Conservation (phyloP, 441 rosid genomes). For the Croton laevigatus region DNA sequence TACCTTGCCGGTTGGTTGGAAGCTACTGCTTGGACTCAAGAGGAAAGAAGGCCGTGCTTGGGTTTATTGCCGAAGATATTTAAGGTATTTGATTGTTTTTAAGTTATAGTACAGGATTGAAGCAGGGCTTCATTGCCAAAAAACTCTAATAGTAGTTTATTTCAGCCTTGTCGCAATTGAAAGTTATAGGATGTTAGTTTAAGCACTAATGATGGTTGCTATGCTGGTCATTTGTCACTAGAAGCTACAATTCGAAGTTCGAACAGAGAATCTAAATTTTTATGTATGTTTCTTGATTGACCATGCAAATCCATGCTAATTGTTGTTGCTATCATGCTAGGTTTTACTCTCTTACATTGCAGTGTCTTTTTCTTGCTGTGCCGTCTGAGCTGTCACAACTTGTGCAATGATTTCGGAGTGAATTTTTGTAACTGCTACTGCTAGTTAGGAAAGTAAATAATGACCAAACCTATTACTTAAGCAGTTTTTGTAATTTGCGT, state of each 20-base stretch:
- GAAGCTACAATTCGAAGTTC: background rate
- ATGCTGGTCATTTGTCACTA: background rate
- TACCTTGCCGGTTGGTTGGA: slow-evolving; percentile 63
- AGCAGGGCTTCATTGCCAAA: background rate
- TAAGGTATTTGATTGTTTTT: slow-evolving; percentile 39
- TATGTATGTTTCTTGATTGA: background rate
- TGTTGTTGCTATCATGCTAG: background rate
- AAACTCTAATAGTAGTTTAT: too few relatives aligned
- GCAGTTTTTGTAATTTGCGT: background rate
- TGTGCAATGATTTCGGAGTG: background rate
- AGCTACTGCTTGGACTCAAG: slow-evolving; percentile 65
- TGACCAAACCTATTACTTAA: background rate
- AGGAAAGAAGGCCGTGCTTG: slow-evolving; percentile 63
- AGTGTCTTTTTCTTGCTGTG: background rate
- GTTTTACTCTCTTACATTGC: background rate
- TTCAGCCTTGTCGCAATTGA: background rate
- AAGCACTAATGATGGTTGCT: background rate
- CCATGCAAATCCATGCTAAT: background rate
- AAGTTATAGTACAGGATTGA: background rate
- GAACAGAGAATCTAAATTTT: background rate
- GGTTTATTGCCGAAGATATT: slow-evolving; percentile 64
- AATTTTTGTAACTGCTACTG: background rate
- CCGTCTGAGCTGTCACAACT: background rate
- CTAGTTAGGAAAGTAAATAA: background rate
- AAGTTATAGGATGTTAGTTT: background rate